Evolutionary conservation across 2,329 filamentous ascomycete genomes (phyloP).

Genomic region (Parasarocladium wereldwijsianum): DNA sequence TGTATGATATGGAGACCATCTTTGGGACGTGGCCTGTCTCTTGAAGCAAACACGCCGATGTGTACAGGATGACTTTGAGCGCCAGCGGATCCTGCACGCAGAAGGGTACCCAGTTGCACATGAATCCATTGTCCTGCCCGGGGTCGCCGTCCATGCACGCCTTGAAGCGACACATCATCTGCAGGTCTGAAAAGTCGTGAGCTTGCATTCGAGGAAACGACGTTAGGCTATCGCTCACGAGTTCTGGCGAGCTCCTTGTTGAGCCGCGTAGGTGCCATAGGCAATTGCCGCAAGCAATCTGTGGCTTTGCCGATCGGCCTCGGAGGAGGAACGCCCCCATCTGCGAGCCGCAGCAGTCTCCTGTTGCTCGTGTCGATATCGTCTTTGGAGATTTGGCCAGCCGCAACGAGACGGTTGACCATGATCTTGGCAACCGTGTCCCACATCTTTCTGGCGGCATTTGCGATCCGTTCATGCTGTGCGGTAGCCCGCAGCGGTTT

Average conservation of each 20-base stretch:
- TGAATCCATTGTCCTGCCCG: slow-evolving; percentile 26
- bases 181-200: slow-evolving; percentile 22
- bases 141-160: slow-evolving; percentile 33
- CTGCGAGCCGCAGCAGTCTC: background rate
- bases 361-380: background rate
- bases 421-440: background rate
- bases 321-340: slow-evolving; percentile 4
- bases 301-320: background rate
- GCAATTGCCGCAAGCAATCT: slow-evolving; percentile 24
- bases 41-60: slow-evolving; percentile 33
- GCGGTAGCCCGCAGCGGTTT: background rate
- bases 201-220: background rate
- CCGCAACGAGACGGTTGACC: background rate
- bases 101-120: slow-evolving; percentile 31
- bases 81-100: slow-evolving; percentile 34
- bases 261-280: slow-evolving; percentile 24
- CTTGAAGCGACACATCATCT: slow-evolving; percentile 34
- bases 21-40: slow-evolving; percentile 32
- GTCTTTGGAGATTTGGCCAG: background rate
- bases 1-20: slow-evolving; percentile 25
- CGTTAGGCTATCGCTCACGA: slow-evolving; percentile 20
- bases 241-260: slow-evolving; percentile 32
- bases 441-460: background rate
- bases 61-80: slow-evolving; percentile 32
- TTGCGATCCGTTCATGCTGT: background rate